Percentiles rank a stretch among this genome's conserved stretches.
Evolutionary conservation across 2,329 filamentous ascomycete species (phyloP).

Genomic region (Colletotrichum endophyticum): DNA sequence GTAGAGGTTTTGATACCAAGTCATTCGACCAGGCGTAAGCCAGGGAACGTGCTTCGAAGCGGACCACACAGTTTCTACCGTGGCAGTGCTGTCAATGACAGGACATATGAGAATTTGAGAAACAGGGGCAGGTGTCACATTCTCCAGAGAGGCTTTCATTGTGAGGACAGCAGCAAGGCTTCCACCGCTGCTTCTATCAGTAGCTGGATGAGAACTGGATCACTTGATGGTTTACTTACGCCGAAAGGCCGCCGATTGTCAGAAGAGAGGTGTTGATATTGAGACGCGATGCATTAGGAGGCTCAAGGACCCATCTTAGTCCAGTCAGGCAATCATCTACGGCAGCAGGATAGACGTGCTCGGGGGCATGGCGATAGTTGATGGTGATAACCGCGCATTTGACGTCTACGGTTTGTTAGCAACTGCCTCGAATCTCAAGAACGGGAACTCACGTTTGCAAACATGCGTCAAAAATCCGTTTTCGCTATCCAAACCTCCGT

Average conservation of each 20-base stretch:
- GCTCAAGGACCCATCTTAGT: constrained; percentile 30
- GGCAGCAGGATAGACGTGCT: constrained; percentile 38
- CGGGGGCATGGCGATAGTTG: constrained; percentile 39
- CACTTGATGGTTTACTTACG: neutral
- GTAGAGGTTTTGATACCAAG: constrained; percentile 41
- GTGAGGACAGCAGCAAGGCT: constrained; percentile 22
- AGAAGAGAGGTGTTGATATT: constrained; percentile 29
- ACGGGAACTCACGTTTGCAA: constrained; percentile 23
- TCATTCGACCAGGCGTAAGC: constrained; percentile 36
- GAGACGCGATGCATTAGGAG: constrained; percentile 20
- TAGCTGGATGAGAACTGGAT: neutral
- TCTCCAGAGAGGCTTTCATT: constrained; percentile 15
- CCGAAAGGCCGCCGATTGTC: constrained; percentile 35
- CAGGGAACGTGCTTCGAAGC: constrained; percentile 29
- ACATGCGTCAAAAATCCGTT: constrained; percentile 36
- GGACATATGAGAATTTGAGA: constrained; percentile 30
- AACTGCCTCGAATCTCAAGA: neutral
- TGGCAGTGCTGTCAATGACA: constrained; percentile 39
- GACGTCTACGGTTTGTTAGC: constrained; percentile 20
- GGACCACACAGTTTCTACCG: constrained; percentile 22
- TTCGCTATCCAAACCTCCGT: constrained; percentile 37
- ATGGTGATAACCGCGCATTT: constrained; percentile 33
- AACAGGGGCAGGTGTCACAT: neutral
- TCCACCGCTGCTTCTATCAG: constrained; percentile 18
- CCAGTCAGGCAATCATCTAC: constrained; percentile 36